Base-by-base conservation (phyloP, 345 rosid genomes). In the Euphorbia lathyris region DNA sequence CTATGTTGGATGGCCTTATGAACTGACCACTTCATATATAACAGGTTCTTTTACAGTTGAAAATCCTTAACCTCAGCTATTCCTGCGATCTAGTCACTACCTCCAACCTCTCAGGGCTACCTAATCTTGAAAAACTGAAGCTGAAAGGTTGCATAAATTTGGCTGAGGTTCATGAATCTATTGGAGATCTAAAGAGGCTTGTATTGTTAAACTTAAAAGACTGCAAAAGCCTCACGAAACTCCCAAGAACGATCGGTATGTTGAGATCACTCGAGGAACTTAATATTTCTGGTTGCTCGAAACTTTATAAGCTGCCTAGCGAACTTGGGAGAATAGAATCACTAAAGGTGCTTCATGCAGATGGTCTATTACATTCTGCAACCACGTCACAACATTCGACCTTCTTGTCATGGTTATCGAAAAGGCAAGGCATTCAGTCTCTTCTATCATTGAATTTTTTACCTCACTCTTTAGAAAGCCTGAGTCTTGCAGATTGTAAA, bases 91-190 rank as follows among this genome's bases (percentile, higher is more conserved):
- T 80, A n/a, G 53, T 68, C 3, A 70, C 9, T 26, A 73, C 77
- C 4, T 80, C 83, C 3, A 60, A 76, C 45, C 62, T 80, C 34
- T 55, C 65, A 6, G 69, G 67, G 10, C 70, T 72, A 13, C 72
- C 66, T 22, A 20, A 36, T 50, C 79, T 80, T 12, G 77, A 80
- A 77, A 67, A 16, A 51, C 30, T 83, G 72, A 62, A 56, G 17
- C 74, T 78, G 22, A 58, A 74, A 71, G 68, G 67, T 7, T 80
- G 86, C 65, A 34, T 9, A 23, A 66, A 45, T 0, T 70, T 83
- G 70, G 48, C 57, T 40, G 29, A 58, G 47, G 42, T 80, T 53
- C 74, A 77, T 26, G 57, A 22, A 20, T 83, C 86, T 40, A 67
- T 83, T 11, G 62, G 51, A 13, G 26, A 65, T 36, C 79, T 80